Conservation (phyloP, 1,284 basidiomycete species). For the Trametes polyzona region DNA sequence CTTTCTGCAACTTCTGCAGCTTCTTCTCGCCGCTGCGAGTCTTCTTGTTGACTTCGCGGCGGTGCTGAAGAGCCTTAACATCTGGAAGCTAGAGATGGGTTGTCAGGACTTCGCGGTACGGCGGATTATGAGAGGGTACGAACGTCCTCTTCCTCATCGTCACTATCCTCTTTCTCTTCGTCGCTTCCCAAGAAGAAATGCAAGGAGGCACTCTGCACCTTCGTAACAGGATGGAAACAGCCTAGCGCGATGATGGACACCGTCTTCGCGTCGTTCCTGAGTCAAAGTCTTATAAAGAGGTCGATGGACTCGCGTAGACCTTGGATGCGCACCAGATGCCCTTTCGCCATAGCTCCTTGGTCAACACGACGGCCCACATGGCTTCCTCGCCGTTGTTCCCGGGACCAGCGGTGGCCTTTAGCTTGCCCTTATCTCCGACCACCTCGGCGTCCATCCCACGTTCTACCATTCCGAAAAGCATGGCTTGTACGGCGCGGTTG, state of each 20-base stretch:
- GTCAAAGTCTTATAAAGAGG: neutral
- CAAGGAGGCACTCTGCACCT: conserved; percentile 95
- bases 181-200: conserved; percentile 94
- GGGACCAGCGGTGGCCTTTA: conserved; percentile 48
- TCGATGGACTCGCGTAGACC: neutral
- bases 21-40: conserved; percentile 81
- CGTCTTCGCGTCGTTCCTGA: conserved; percentile 89
- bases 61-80: conserved; percentile 78
- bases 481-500: conserved; percentile 94
- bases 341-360: conserved; percentile 95
- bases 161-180: conserved; percentile 71
- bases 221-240: conserved; percentile 92
- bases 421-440: conserved; percentile 80
- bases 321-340: conserved; percentile 81
- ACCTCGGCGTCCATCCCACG: conserved; percentile 84
- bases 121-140: conserved; percentile 3
- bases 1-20: conserved; percentile 71
- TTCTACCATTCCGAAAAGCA: conserved; percentile 97
- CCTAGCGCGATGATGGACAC: conserved; percentile 93
- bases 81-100: conserved; percentile 56
- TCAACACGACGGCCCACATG: conserved; percentile 96
- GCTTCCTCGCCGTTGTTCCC: conserved; percentile 77
- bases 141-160: conserved; percentile 74
- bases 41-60: conserved; percentile 89
- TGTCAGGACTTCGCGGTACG: neutral